Evolutionary conservation across 1,139 yeast genomes (phyloP), one percentile per base, ranked within the genome.

Genomic region (Arxiozyma bovina): DNA sequence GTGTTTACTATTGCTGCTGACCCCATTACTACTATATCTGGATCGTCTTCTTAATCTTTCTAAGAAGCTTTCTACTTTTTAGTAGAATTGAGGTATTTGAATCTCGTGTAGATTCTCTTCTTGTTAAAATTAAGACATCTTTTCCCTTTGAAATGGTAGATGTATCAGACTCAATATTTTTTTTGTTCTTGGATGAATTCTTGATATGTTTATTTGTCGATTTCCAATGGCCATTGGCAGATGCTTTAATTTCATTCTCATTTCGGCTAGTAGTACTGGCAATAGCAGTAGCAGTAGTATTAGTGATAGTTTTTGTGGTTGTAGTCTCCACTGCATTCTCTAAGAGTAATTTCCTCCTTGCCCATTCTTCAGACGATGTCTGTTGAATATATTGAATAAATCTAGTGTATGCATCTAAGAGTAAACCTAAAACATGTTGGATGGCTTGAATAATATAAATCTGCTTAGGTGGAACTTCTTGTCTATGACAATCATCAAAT

Each of bases 341-440:
- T 30, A 17, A 8, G 6, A 23, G n/a, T 2, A 25, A 6, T 20
- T 42, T 25, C 43, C 45, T 25, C 21, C 45, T 42, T 18, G 42
- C 38, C 41, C 27, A 20, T 20, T 48, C 44, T 11, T 48, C 50
- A 9, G 60, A 18, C 22, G 20, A 21, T 1, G 40, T 25, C 38
- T 47, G 51, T 38, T 50, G 40, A 12, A 47, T 25, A 23, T 45
- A 34, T 34, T 52, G 41, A 11, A 55, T 18, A 40, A 58, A 61
- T 44, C 58, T 59, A 45, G 63, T 53, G 54, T 65, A 66, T 4
- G 68, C 65, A 48, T 65, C 69, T 47, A 62, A 57, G 55, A 68
- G 55, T 17, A 67, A 56, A 25, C 57, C 57, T 27, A 64, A 45
- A 6, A 67, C 58, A 52, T 65, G 68, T 48, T 59, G 58, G 41